Evolutionary conservation across 169 alveolate genomes (phyloP).

Genomic region (Cryptosporidium xiaoi): DNA sequence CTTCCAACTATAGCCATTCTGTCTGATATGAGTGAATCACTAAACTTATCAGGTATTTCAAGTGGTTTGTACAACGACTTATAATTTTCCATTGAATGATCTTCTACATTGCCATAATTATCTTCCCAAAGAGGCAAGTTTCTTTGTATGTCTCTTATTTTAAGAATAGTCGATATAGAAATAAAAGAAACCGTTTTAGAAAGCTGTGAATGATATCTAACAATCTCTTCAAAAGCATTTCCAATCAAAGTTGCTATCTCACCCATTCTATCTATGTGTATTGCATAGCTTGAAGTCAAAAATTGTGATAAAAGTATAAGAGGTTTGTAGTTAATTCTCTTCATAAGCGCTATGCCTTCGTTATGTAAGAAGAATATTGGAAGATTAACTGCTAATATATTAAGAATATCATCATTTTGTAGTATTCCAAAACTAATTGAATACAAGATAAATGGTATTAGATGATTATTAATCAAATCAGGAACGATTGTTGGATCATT

Average conservation of each 20-base stretch:
- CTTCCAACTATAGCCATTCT: slow-evolving; percentile 74
- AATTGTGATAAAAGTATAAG: slow-evolving; percentile 44
- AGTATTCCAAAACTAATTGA: slow-evolving; percentile 47
- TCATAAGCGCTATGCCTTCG: slow-evolving; percentile 63
- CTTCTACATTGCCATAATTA: background rate
- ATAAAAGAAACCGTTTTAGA: slow-evolving; percentile 49
- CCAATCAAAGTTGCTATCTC: slow-evolving; percentile 71
- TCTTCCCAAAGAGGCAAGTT: slow-evolving; percentile 32
- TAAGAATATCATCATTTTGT: slow-evolving; percentile 62
- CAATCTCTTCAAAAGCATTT: slow-evolving; percentile 71
- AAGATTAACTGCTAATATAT: slow-evolving; percentile 69
- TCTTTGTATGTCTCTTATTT: slow-evolving; percentile 31
- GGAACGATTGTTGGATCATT: slow-evolving; percentile 73
- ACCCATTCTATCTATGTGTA: slow-evolving; percentile 71
- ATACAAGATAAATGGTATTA: slow-evolving; percentile 51
- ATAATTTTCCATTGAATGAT: background rate
- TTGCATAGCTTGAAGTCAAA: slow-evolving; percentile 58
- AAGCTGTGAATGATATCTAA: slow-evolving; percentile 64
- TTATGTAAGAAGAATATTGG: slow-evolving; percentile 67
- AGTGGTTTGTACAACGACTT: slow-evolving; percentile 27
- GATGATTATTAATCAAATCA: slow-evolving; percentile 37
- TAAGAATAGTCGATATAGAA: slow-evolving; percentile 31
- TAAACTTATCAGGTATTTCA: slow-evolving; percentile 21
- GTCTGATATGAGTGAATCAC: slow-evolving; percentile 46
- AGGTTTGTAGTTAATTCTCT: slow-evolving; percentile 32